Conservation (phyloP, 352 stramenopile species). For the Phytophthora kernoviae region DNA sequence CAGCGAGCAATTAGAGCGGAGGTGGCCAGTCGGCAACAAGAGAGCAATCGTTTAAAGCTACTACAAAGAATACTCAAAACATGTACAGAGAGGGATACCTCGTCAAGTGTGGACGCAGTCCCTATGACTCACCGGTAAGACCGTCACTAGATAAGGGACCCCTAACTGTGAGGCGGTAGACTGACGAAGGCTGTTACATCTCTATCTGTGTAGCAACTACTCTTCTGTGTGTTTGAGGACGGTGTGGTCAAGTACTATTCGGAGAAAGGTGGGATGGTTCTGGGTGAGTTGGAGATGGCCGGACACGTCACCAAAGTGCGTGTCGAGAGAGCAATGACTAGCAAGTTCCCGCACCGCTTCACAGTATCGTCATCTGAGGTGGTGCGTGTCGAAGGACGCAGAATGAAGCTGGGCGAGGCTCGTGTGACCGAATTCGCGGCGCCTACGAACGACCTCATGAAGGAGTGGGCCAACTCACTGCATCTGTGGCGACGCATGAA, state of each 20-base stretch:
- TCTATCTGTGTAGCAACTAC: constrained; percentile 39
- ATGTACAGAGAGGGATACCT: constrained; percentile 88
- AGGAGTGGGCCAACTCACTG: constrained; percentile 85
- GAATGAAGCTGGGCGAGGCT: constrained; percentile 78
- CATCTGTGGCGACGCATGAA: constrained; percentile 87
- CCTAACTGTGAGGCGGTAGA: background rate
- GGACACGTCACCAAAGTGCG: constrained; percentile 80
- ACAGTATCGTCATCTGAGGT: constrained; percentile 69
- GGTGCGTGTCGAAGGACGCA: constrained; percentile 73
- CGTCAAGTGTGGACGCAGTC: constrained; percentile 57
- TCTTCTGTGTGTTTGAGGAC: constrained; percentile 83
- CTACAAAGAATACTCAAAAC: background rate
- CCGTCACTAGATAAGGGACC: background rate
- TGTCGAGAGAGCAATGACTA: constrained; percentile 62
- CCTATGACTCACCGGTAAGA: constrained; percentile 58
- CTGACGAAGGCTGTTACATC: background rate
- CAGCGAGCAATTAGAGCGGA: too few species aligned
- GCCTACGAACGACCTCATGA: constrained; percentile 78
- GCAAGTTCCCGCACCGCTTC: constrained; percentile 81
- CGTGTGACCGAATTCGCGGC: constrained; percentile 71
- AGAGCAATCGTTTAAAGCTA: constrained; percentile 3
- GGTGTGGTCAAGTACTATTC: constrained; percentile 75
- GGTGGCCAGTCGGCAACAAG: constrained; percentile 17
- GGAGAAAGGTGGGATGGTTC: constrained; percentile 71
- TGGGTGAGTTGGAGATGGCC: constrained; percentile 67